Percentiles rank a stretch among this genome's conserved stretches.
Conservation (phyloP, 2,329 filamentous ascomycete genomes). For the Colletotrichum lindemuthianum region DNA sequence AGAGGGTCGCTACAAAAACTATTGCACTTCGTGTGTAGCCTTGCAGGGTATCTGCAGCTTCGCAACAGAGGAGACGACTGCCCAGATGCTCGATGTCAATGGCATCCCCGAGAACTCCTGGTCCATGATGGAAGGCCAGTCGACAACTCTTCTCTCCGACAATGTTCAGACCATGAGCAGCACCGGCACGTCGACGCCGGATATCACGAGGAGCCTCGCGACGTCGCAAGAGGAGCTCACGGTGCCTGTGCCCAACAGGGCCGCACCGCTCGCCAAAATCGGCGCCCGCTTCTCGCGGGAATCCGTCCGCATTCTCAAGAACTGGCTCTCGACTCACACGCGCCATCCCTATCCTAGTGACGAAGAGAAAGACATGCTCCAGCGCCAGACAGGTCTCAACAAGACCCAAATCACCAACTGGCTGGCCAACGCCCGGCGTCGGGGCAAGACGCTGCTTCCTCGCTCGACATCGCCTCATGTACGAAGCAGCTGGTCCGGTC, state of each 20-base stretch:
- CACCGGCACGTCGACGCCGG: conserved; percentile 36
- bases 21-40: conserved; percentile 71
- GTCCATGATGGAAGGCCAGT: conserved; percentile 38
- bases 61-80: conserved; percentile 39
- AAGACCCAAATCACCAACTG: conserved; percentile 90
- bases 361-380: conserved; percentile 83
- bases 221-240: conserved; percentile 38
- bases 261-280: conserved; percentile 64
- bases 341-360: conserved; percentile 90
- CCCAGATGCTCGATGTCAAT: conserved; percentile 20
- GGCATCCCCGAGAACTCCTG: conserved; percentile 42
- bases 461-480: conserved; percentile 76
- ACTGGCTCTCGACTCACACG: conserved; percentile 83
- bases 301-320: conserved; percentile 82
- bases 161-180: conserved; percentile 38
- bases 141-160: conserved; percentile 45
- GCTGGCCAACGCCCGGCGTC: conserved; percentile 88
- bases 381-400: conserved; percentile 81
- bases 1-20: conserved; percentile 68
- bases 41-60: conserved; percentile 69
- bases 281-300: conserved; percentile 83
- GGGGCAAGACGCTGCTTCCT: conserved; percentile 78
- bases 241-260: conserved; percentile 40
- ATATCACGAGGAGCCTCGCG: conserved; percentile 40
- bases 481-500: conserved; percentile 65